Evolutionary conservation across 169 alveolate genomes (phyloP).

Genomic region (Blepharisma undulans): DNA sequence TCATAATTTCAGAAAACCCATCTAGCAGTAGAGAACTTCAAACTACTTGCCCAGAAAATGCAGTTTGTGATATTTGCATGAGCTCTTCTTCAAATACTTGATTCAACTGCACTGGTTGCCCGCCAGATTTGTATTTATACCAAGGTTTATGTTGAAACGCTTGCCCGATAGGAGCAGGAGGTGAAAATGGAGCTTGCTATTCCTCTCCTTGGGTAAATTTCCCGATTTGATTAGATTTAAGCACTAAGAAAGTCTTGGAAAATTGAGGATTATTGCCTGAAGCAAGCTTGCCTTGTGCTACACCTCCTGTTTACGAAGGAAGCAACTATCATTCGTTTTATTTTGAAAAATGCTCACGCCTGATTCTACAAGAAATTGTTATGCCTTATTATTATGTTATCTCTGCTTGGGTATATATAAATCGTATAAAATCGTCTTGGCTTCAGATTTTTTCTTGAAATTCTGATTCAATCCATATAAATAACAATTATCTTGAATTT

Average conservation of each 20-base stretch:
- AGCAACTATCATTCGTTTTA: not conserved
- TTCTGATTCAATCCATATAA: not conserved
- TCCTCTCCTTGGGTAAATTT: too few species aligned
- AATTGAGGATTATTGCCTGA: not conserved
- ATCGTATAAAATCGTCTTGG: not conserved
- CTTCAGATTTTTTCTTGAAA: not conserved
- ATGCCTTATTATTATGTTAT: not conserved
- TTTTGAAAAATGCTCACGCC: not conserved
- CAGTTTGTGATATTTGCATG: not conserved
- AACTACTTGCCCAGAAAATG: not conserved
- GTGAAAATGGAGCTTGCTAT: not conserved
- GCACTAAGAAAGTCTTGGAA: not conserved
- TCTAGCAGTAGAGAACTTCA: not conserved
- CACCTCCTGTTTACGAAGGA: not conserved
- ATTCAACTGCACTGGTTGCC: not conserved
- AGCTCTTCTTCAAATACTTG: not conserved
- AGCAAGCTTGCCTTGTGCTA: not conserved
- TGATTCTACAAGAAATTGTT: not conserved
- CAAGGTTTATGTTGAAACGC: not conserved
- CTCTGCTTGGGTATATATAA: not conserved
- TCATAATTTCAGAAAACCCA: not conserved
- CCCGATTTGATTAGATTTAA: not conserved
- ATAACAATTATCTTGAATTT: not conserved
- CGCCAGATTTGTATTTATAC: not conserved
- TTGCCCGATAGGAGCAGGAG: not conserved